Conservation (phyloP, 306 rosid species). For the Geum urbanum region DNA sequence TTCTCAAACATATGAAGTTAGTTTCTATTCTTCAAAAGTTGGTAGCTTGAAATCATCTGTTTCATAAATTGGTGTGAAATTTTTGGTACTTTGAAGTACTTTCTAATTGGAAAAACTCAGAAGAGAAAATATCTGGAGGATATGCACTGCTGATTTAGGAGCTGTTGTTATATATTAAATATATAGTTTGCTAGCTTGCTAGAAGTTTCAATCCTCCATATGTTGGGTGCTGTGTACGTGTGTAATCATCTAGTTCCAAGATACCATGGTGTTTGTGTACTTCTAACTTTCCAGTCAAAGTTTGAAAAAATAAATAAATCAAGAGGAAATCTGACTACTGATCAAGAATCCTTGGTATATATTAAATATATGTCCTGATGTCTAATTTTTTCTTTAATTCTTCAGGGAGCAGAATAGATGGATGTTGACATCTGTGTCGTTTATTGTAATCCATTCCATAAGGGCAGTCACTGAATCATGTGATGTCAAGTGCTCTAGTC, state of each 20-base stretch:
- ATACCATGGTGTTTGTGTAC: too few relatives aligned
- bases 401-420: conserved; percentile 55
- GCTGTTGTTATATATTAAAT: not conserved
- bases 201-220: too few relatives aligned
- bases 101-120: not conserved
- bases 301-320: too few relatives aligned
- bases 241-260: too few relatives aligned
- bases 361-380: not conserved
- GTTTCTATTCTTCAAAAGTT: not conserved
- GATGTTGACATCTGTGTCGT: conserved; percentile 70
- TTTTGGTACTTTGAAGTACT: not conserved
- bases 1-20: not conserved
- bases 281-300: too few relatives aligned
- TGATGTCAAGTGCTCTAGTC: conserved; percentile 29
- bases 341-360: too few relatives aligned
- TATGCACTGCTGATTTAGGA: not conserved
- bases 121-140: not conserved
- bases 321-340: too few relatives aligned
- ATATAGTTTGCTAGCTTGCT: not conserved
- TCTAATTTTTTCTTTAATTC: conserved; percentile 18
- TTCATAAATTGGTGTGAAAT: not conserved
- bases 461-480: conserved; percentile 29
- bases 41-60: not conserved
- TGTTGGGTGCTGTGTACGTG: too few relatives aligned
- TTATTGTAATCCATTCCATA: conserved; percentile 53